Evolutionary conservation across 768 basidiomycete species (phyloP), one percentile per base, ranked within the genome.

Genomic region (Porpolomopsis calyptriformis): DNA sequence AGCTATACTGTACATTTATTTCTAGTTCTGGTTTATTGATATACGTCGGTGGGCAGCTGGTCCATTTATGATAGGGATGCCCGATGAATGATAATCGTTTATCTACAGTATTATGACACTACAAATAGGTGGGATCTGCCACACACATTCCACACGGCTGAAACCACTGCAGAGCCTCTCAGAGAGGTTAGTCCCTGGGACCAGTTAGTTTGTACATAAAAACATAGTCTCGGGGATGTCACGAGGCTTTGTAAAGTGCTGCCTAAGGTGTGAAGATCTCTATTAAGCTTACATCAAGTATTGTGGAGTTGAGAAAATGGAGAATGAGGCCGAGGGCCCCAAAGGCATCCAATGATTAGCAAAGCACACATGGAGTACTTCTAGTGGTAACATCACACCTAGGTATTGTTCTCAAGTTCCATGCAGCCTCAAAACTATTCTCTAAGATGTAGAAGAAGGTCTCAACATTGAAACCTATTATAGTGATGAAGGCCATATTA

Each of bases 221-320:
- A n/a, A n/a, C n/a, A n/a, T n/a, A n/a, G n/a, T n/a, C n/a, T n/a
- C n/a, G n/a, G 35, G 71, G 49, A 48, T 74, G 73, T 0, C 60
- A 53, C 0, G 57, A 54, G 20, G 64, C 52, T 0, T 65, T 67
- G 0, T 63, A 20, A 7, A 70, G 69, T 8, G 67, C 58, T n/a
- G n/a, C n/a, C n/a, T n/a, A n/a, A 4, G 73, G 51, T 1, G 67
- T 68, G 52, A 74, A 76, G 6, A 73, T 71, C 40, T 72, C 65
- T 45, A 67, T 63, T 1, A 74, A 56, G 19, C 55, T 60, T 18
- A 63, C 52, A 24, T 72, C 63, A 1, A 43, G 56, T 62, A 73
- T 71, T 0, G 68, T 55, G 0, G 72, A 74, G n/a, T 51, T 55
- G 5, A 74, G 55, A 31, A 62, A 71, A 43, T 74, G 69, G 1